phyloP scores from a whole-genome alignment of 148 eudicot genomes.

The Rhododendron griersonianum region DNA sequence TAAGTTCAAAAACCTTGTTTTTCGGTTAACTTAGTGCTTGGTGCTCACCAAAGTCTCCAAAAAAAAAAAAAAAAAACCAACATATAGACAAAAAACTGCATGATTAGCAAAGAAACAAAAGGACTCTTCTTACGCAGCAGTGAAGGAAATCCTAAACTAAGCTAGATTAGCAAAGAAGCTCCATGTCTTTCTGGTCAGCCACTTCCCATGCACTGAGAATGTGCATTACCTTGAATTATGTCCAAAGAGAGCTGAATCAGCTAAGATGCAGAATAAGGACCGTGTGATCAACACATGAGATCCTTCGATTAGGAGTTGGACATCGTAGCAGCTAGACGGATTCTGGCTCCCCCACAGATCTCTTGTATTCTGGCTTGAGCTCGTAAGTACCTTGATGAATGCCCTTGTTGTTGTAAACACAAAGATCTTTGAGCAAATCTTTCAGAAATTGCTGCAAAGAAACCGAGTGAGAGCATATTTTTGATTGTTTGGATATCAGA shows the following conservation, averaged over 20 bases:
- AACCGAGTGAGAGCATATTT: background rate
- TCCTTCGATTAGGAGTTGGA: background rate
- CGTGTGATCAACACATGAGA: background rate
- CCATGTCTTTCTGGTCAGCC: conserved; percentile 1
- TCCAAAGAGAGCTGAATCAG: background rate
- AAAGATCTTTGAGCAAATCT: conserved; percentile 59
- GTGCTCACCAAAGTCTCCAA: background rate
- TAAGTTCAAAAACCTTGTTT: background rate
- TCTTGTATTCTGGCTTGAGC: conserved; percentile 69
- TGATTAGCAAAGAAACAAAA: background rate
- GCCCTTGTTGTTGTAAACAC: conserved; percentile 68
- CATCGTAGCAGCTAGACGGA: conserved; percentile 13
- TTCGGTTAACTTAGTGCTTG: background rate
- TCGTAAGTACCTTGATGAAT: conserved; percentile 59
- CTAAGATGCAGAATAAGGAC: background rate
- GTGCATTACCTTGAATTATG: background rate
- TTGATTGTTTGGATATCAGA: background rate
- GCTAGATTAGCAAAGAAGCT: background rate
- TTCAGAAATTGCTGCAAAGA: conserved; percentile 65
- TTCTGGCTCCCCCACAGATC: conserved; percentile 24
- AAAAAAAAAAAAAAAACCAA: background rate
- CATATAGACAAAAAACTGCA: background rate
- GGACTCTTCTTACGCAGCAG: background rate
- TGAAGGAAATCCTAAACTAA: background rate
- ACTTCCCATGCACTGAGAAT: background rate